Evolutionary conservation across 164 flowering plant species (phyloP).

Genomic region (Chimonanthus praecox): DNA sequence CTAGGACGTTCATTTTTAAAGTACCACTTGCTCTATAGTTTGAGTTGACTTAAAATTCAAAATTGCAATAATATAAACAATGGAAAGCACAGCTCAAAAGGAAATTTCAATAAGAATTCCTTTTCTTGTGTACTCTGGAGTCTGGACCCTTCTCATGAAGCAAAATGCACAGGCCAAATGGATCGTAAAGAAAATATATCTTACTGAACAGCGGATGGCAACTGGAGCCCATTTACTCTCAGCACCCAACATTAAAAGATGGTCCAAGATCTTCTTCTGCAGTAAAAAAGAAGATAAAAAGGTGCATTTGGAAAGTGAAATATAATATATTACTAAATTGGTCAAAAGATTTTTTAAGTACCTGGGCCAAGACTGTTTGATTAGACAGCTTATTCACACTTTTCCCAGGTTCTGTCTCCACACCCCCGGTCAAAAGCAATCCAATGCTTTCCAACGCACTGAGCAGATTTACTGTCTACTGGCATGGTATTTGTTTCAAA

Average conservation of each 20-base stretch:
- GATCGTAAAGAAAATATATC: conserved; percentile 12
- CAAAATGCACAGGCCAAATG: background rate
- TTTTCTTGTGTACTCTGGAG: background rate
- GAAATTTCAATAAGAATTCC: background rate
- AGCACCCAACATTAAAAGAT: conserved; percentile 83
- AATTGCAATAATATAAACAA: background rate
- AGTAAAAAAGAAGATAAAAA: conserved; percentile 6
- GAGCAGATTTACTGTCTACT: conserved; percentile 95
- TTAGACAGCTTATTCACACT: conserved; percentile 59
- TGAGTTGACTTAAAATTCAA: no score
- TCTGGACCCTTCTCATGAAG: background rate
- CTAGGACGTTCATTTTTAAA: no score
- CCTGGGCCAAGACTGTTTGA: conserved; percentile 88
- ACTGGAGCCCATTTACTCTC: conserved; percentile 98
- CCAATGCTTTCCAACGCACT: conserved; percentile 73
- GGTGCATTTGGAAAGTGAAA: no score
- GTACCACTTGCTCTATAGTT: no score
- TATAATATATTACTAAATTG: conserved; percentile 1
- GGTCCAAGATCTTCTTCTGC: conserved; percentile 74
- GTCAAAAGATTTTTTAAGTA: conserved; percentile 19
- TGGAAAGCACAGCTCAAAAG: background rate
- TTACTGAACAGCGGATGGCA: conserved; percentile 83
- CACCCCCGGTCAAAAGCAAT: conserved; percentile 55
- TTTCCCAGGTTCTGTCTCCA: conserved; percentile 55
- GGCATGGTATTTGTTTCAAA: conserved; percentile 39